Percentiles rank a stretch among this genome's conserved stretches.
These are phyloP conservation scores for Pichia occidentalis DNA, from an alignment of 805 yeast species.

Conservation along the genomic window DNA sequence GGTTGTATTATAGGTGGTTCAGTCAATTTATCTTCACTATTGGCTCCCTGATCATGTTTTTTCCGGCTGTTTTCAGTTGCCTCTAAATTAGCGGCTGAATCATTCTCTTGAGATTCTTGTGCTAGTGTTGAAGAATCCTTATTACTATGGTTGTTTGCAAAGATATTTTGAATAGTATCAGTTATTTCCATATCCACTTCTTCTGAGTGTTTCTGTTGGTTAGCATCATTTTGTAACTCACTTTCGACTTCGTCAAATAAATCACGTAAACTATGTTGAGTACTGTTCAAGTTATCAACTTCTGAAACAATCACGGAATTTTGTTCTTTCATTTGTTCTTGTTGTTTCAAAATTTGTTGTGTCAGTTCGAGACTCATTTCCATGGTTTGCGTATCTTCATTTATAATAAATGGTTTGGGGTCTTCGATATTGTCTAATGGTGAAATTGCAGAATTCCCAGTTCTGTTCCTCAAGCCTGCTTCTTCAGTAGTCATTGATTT, in stretches of 20 bases:
- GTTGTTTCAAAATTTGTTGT: slow-evolving; percentile 19
- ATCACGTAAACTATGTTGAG: slow-evolving; percentile 8
- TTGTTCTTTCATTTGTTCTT: slow-evolving; percentile 9
- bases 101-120: slow-evolving; percentile 1
- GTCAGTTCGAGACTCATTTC: slow-evolving; percentile 24
- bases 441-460: too few species aligned
- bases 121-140: too few species aligned
- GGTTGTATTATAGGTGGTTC: neutral
- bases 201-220: neutral
- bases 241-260: slow-evolving; percentile 12
- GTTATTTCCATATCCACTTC: slow-evolving; percentile 9
- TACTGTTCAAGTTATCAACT: neutral
- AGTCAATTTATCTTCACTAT: neutral
- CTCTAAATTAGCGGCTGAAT: slow-evolving; percentile 4
- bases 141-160: neutral
- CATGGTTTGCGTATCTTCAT: slow-evolving; percentile 27
- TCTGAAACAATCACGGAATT: neutral
- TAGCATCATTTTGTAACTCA: slow-evolving; percentile 1
- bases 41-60: too few species aligned
- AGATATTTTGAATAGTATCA: neutral
- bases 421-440: slow-evolving; percentile 8
- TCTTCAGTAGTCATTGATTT: slow-evolving; percentile 9
- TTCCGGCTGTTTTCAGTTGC: slow-evolving; percentile 5
- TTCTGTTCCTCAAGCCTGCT: too few species aligned
- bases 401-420: slow-evolving; percentile 12